Percentiles rank a stretch among this genome's conserved stretches.
Conservation (phyloP, 2,329 filamentous ascomycete species). For the Penicillium sp. region DNA sequence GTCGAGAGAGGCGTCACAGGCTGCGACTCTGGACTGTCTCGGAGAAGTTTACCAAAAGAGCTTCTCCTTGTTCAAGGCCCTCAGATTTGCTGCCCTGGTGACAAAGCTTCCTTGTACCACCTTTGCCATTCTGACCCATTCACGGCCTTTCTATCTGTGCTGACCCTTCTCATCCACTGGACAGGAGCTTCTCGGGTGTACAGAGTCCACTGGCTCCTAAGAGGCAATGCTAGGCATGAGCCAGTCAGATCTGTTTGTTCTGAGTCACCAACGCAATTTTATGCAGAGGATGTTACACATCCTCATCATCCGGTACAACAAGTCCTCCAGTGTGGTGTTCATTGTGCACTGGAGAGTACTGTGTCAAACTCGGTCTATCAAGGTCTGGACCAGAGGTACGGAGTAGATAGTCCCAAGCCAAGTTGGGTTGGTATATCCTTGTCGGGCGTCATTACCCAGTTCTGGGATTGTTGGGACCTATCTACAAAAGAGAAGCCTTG, state of each 20-base stretch:
- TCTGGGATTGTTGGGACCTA: not conserved
- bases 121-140: not conserved
- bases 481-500: not conserved
- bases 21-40: not conserved
- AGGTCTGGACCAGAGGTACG: not conserved
- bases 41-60: not conserved
- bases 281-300: constrained; percentile 6
- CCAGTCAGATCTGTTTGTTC: constrained; percentile 1
- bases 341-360: not conserved
- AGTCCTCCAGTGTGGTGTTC: not conserved
- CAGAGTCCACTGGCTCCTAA: not conserved
- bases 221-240: not conserved
- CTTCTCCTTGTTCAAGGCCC: not conserved
- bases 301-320: not conserved
- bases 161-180: not conserved
- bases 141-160: not conserved
- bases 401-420: not conserved
- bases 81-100: not conserved
- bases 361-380: not conserved
- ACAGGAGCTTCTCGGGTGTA: not conserved
- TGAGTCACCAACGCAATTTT: not conserved
- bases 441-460: too few relatives aligned
- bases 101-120: not conserved
- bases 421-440: not conserved
- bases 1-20: not conserved